phyloP scores from a whole-genome alignment of 495 filamentous ascomycete genomes.

The Glarea lozoyensis region DNA sequence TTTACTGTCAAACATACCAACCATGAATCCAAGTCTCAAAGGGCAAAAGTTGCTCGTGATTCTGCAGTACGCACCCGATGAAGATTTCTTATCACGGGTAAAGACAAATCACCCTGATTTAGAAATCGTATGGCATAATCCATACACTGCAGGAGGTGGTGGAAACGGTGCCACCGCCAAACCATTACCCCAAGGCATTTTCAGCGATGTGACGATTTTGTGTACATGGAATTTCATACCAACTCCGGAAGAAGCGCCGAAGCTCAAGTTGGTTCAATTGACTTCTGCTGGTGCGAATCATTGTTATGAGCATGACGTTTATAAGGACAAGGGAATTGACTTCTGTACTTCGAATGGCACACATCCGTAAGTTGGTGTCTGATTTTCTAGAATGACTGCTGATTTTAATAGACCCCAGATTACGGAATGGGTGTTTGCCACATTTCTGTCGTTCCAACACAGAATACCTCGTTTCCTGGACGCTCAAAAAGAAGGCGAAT shows the following conservation, averaged over 20 bases:
- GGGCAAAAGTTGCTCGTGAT: neutral
- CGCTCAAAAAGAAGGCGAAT: constrained; percentile 36
- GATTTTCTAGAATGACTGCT: too few species aligned
- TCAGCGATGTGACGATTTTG: neutral
- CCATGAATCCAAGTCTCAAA: neutral
- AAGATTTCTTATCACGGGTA: neutral
- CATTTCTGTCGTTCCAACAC: constrained; percentile 26
- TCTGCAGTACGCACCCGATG: neutral
- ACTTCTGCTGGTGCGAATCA: neutral
- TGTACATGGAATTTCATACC: neutral
- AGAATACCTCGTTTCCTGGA: constrained; percentile 39
- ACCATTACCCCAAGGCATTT: neutral
- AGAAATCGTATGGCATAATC: neutral
- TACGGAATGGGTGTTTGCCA: constrained; percentile 55
- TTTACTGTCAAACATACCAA: too few species aligned
- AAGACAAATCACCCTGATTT: neutral
- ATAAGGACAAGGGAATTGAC: neutral
- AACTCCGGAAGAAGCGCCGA: neutral
- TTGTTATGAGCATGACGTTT: neutral
- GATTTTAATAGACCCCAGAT: constrained; percentile 82
- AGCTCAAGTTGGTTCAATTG: neutral
- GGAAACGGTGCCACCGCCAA: neutral
- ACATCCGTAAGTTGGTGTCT: constrained; percentile 1
- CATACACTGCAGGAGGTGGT: too few species aligned
- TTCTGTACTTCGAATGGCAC: neutral